Percentiles rank a stretch among this genome's conserved stretches.
phyloP scores from a whole-genome alignment of 805 yeast species.

The Nakazawaea ambrosiae region DNA sequence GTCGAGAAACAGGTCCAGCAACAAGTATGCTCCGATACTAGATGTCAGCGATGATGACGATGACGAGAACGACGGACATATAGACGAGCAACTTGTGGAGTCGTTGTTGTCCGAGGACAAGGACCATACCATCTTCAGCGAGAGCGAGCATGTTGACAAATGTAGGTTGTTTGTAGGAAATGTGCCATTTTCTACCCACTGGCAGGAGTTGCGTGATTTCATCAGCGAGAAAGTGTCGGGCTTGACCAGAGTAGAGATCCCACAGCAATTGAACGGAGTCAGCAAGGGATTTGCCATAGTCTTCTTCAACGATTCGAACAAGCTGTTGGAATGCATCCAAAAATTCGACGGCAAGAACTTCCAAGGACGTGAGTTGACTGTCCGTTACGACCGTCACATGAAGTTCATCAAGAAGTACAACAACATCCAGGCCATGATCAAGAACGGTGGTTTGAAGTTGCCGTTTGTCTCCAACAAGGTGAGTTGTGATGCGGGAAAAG shows the following conservation, averaged over 20 bases:
- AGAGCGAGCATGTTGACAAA: slow-evolving; percentile 30
- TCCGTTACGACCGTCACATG: slow-evolving; percentile 52
- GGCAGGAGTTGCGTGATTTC: slow-evolving; percentile 27
- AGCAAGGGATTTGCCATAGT: slow-evolving; percentile 64
- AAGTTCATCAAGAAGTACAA: slow-evolving; percentile 21
- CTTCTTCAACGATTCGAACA: slow-evolving; percentile 36
- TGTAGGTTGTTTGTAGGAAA: slow-evolving; percentile 48
- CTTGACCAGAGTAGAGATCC: slow-evolving; percentile 32
- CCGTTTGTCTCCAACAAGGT: too few species aligned
- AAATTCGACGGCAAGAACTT: slow-evolving; percentile 45
- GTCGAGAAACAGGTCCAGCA: slow-evolving; percentile 1
- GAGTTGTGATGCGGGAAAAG: too few species aligned
- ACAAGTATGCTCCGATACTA: slow-evolving; percentile 11
- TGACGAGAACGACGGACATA: slow-evolving; percentile 16
- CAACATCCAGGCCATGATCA: slow-evolving; percentile 4
- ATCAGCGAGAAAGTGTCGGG: slow-evolving; percentile 24
- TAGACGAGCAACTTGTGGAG: slow-evolving; percentile 11
- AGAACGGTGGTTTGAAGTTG: background rate
- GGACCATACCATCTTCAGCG: slow-evolving; percentile 14
- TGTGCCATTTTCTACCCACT: slow-evolving; percentile 40
- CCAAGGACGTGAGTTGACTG: slow-evolving; percentile 55
- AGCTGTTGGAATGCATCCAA: slow-evolving; percentile 42
- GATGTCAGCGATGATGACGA: slow-evolving; percentile 16
- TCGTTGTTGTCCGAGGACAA: slow-evolving; percentile 1
- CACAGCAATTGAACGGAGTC: slow-evolving; percentile 32